Evolutionary conservation across 2,329 filamentous ascomycete species (phyloP).

Genomic region (Aureobasidium lini): DNA sequence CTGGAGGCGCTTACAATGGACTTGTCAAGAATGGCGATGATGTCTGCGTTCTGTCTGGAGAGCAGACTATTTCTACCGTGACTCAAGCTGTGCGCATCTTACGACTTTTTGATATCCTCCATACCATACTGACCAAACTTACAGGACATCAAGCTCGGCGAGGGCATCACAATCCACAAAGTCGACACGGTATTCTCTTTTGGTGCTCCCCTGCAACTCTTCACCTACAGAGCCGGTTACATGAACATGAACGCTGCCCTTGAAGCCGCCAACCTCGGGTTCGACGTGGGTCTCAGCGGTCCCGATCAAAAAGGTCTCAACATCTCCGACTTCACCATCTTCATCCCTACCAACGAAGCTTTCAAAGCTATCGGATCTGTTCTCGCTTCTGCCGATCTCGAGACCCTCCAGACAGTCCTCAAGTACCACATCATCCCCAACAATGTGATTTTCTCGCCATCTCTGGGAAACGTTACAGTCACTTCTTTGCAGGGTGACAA

Average conservation of each 20-base stretch:
- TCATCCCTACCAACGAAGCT: slow-evolving; percentile 23
- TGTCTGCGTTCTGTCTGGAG: slow-evolving; percentile 29
- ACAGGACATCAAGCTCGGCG: slow-evolving; percentile 17
- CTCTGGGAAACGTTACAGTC: slow-evolving; percentile 24
- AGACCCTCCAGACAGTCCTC: slow-evolving; percentile 26
- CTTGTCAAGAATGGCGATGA: slow-evolving; percentile 27
- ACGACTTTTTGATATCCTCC: not conserved
- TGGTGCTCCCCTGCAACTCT: slow-evolving; percentile 4
- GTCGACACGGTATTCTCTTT: slow-evolving; percentile 17
- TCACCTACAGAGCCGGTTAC: slow-evolving; percentile 3
- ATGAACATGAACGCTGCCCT: slow-evolving; percentile 15
- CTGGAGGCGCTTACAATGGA: slow-evolving; percentile 32
- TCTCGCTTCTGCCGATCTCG: slow-evolving; percentile 23
- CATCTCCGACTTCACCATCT: slow-evolving; percentile 17
- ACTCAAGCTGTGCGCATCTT: slow-evolving; percentile 23
- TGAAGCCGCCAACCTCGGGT: slow-evolving; percentile 10
- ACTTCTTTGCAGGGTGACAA: slow-evolving; percentile 26
- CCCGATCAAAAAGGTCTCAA: slow-evolving; percentile 5
- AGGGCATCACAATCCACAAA: slow-evolving; percentile 17
- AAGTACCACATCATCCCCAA: slow-evolving; percentile 30
- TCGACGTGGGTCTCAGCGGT: not conserved
- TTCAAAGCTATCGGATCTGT: slow-evolving; percentile 30
- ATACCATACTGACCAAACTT: not conserved
- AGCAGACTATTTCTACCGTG: slow-evolving; percentile 27
- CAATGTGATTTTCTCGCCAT: slow-evolving; percentile 25